Evolutionary conservation across 495 filamentous ascomycete species (phyloP).

Genomic region (Penicillium ochrochloron): DNA sequence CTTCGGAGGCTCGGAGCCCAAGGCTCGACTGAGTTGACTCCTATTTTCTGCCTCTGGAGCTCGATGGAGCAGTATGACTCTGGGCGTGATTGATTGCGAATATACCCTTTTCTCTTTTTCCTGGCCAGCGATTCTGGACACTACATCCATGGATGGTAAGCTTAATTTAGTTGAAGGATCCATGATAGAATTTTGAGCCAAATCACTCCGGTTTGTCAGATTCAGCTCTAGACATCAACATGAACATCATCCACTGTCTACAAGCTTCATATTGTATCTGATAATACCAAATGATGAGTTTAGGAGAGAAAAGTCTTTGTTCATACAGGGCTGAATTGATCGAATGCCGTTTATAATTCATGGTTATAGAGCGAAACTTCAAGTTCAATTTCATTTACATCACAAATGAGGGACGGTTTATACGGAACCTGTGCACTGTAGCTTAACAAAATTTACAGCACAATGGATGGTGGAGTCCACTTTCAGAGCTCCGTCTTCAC

Average conservation of each 20-base stretch:
- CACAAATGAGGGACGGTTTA: neutral
- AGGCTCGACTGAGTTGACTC: neutral
- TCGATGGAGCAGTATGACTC: neutral
- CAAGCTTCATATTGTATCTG: neutral
- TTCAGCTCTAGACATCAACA: no score
- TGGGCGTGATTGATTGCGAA: neutral
- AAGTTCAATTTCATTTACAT: neutral
- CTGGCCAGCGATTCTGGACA: neutral
- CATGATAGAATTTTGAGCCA: no score
- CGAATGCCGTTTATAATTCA: slow-evolving; percentile 18
- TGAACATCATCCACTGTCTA: neutral
- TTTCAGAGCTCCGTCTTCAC: slow-evolving; percentile 27
- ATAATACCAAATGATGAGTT: neutral
- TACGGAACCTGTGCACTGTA: neutral
- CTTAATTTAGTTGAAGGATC: neutral
- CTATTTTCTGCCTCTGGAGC: neutral
- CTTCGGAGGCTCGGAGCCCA: neutral
- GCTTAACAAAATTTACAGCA: neutral
- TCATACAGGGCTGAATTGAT: slow-evolving; percentile 1
- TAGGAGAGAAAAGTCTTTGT: slow-evolving; percentile 14
- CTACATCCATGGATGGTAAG: neutral
- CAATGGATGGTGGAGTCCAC: neutral
- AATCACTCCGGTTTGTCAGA: no score
- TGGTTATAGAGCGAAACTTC: slow-evolving; percentile 13
- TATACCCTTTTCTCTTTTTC: neutral